Percentiles rank a stretch among this genome's conserved stretches.
These are phyloP conservation scores for Gaeumannomyces tritici DNA, from an alignment of 2,329 filamentous ascomycete genomes.

Conservation along the genomic window DNA sequence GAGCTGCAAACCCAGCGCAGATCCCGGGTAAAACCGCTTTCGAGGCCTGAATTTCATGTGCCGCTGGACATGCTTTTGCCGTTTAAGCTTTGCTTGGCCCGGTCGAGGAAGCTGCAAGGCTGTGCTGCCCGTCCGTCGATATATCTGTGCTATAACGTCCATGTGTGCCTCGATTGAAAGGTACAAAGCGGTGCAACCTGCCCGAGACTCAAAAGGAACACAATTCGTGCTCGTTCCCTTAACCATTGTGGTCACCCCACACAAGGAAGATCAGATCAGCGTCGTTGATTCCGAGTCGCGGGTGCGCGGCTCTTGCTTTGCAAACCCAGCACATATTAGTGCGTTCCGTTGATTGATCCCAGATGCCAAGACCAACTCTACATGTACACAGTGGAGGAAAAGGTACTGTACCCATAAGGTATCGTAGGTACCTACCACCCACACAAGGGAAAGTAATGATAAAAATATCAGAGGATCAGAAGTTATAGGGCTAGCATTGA, in stretches of 20 bases:
- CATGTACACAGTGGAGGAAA: too few relatives aligned
- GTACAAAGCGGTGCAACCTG: too few relatives aligned
- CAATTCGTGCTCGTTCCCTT: not conserved
- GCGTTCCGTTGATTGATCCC: not conserved
- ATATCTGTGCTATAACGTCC: too few relatives aligned
- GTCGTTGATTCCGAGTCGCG: not conserved
- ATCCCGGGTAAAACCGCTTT: conserved; percentile 3
- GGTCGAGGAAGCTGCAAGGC: not conserved
- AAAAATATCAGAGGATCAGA: too few relatives aligned
- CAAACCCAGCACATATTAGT: not conserved
- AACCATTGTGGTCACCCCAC: not conserved
- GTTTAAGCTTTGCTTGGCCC: not conserved
- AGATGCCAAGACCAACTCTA: too few relatives aligned
- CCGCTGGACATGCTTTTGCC: not conserved
- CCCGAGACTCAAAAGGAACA: too few relatives aligned
- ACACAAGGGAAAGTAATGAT: too few relatives aligned
- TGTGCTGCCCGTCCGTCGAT: too few relatives aligned
- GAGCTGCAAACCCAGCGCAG: not conserved
- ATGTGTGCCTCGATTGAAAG: too few relatives aligned
- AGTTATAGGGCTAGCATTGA: too few relatives aligned
- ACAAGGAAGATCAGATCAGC: not conserved
- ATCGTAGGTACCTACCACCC: too few relatives aligned
- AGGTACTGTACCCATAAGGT: too few relatives aligned
- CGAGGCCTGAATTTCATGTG: not conserved
- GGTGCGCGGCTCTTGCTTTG: not conserved